Base-by-base conservation (phyloP, 805 yeast species). In the Ogataea nakhonphanomensis region DNA sequence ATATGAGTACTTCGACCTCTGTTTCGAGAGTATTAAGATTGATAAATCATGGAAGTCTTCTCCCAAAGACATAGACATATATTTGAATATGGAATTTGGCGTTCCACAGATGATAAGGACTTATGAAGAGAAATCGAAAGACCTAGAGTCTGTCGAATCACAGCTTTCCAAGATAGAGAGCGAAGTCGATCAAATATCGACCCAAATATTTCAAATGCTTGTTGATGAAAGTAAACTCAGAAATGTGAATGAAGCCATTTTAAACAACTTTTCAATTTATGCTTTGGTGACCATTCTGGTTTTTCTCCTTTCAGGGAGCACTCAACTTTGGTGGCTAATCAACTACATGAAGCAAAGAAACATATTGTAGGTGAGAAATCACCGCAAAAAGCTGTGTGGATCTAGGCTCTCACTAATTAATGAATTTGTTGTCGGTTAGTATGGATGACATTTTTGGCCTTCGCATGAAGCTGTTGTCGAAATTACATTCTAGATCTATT, bases 11-110 rank as follows among this genome's bases (percentile, higher is more conserved):
- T 30, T 59, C 13, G 62, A 58, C 41, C 30, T 62, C 15, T 62
- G 66, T 37, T 61, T 61, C 37, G 66, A 62, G 34, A 62, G 56
- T 31, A 33, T 49, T 12, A 53, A 51, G 37, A 30, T 50, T 25
- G 61, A 62, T 41, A 51, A 50, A 33, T 59, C 64, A 2, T 59
- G 64, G 64, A 57, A 40, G 34, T 40, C 54, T 1, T 29, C 27
- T 13, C 54, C 54, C 1, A 31, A 35, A 4, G 21, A 24, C 7
- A 41, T 54, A 12, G 49, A 53, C 28, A 52, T 53, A 5, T 36
- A 39, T 25, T 28, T 57, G 38, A 36, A 39, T 4, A 30, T 58
- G 24, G 43, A 50, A 22, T 55, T 60, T 48, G 66, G 66, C 1
- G 45, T 57, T 8, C 48, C 58, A 5, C 43, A 48, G 14, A 55